These are phyloP conservation scores for Alternaria consortialis DNA, from an alignment of 2,329 filamentous ascomycete genomes.

Conservation along the genomic window DNA sequence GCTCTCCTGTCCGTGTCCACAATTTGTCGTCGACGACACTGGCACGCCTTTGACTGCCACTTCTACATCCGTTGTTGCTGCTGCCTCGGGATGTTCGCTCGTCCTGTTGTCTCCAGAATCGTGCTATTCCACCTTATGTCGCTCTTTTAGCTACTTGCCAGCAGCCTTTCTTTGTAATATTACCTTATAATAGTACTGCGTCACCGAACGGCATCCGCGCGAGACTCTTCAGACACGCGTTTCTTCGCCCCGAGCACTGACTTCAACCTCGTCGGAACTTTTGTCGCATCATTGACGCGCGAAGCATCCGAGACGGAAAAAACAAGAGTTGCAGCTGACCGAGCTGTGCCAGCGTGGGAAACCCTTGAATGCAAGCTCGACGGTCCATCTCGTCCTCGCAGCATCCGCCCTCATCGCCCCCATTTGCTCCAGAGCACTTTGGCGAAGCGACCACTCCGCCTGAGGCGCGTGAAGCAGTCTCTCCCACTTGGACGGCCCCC, in stretches of 20 bases:
- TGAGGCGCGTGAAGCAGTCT: constrained; percentile 37
- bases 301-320: constrained; percentile 27
- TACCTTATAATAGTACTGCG: constrained; percentile 39
- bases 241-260: constrained; percentile 10
- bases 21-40: constrained; percentile 30
- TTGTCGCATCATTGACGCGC: constrained; percentile 30
- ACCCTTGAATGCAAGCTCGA: constrained; percentile 54
- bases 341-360: constrained; percentile 24
- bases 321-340: constrained; percentile 26
- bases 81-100: constrained; percentile 47
- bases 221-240: constrained; percentile 25
- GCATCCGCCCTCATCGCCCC: constrained; percentile 48
- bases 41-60: constrained; percentile 27
- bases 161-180: constrained; percentile 48
- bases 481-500: constrained; percentile 50
- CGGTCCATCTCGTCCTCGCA: constrained; percentile 44
- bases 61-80: constrained; percentile 33
- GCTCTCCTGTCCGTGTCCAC: constrained; percentile 22
- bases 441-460: constrained; percentile 33
- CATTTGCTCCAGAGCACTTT: constrained; percentile 37
- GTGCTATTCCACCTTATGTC: constrained; percentile 47
- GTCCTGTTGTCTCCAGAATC: constrained; percentile 40
- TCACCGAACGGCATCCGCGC: constrained; percentile 33
- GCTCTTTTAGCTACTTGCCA: constrained; percentile 47
- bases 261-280: constrained; percentile 16